Evolutionary conservation across 257 asterid genomes (phyloP).

Genomic region (Solanum chmielewskii): DNA sequence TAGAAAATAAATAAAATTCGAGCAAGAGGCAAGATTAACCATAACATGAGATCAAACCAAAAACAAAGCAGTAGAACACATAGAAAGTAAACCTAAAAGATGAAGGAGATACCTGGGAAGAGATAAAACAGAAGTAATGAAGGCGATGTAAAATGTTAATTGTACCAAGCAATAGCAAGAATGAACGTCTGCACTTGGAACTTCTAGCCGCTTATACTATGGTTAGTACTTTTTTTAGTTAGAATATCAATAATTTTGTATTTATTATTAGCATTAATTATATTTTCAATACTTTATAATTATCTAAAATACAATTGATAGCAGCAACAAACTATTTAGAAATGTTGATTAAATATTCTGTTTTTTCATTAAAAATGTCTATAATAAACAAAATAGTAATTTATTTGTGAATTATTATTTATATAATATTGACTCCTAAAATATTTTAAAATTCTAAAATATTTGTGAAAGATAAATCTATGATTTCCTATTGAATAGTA

Average conservation of each 20-base stretch:
- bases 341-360: no score
- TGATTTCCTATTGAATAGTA: no score
- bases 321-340: no score
- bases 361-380: no score
- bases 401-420: no score
- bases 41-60: not conserved
- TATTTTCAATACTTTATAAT: not conserved
- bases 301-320: no score
- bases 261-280: no score
- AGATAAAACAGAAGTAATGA: not conserved
- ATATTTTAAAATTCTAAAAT: no score
- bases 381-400: no score
- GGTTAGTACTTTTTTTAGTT: not conserved
- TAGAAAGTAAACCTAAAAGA: not conserved
- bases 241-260: not conserved
- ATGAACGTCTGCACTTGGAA: not conserved
- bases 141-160: not conserved
- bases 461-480: no score
- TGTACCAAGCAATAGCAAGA: not conserved
- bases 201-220: not conserved
- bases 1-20: not conserved
- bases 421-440: no score
- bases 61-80: not conserved
- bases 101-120: not conserved
- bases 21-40: not conserved